phyloP scores from a whole-genome alignment of 345 rosid species.

The Populus deltoides region DNA sequence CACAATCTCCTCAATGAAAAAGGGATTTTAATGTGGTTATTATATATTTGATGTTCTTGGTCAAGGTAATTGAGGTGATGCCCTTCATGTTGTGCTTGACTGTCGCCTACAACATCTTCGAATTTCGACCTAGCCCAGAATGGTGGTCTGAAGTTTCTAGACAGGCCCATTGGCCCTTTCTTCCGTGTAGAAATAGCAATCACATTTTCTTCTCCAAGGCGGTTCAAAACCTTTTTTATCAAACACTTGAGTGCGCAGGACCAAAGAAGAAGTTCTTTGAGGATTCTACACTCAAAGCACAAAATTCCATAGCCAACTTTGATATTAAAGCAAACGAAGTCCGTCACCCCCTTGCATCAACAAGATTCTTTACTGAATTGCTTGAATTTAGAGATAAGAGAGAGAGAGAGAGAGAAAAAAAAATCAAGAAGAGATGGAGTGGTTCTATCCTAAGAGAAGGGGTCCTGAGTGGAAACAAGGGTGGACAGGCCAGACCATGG shows the following conservation, averaged over 20 bases:
- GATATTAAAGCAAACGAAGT: neutral
- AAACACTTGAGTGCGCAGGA: constrained; percentile 11
- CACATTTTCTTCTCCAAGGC: neutral
- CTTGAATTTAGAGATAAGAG: neutral
- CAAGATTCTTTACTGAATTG: neutral
- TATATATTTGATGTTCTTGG: neutral
- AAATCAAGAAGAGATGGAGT: constrained; percentile 38
- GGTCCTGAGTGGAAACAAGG: constrained; percentile 60
- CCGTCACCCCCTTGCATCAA: neutral
- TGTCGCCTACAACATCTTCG: neutral
- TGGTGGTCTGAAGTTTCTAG: too few species aligned
- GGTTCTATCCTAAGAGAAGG: constrained; percentile 48
- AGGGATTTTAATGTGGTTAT: too few species aligned
- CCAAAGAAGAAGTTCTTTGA: constrained; percentile 5
- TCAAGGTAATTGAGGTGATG: too few species aligned
- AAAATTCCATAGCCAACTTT: neutral
- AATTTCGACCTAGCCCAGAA: too few species aligned
- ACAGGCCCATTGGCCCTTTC: too few species aligned
- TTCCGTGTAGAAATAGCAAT: too few species aligned
- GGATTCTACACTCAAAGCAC: constrained; percentile 26
- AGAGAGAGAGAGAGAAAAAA: too few species aligned
- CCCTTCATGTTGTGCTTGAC: neutral
- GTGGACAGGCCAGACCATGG: constrained; percentile 40
- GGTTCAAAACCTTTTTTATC: neutral
- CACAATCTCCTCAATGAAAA: too few species aligned